Evolutionary conservation across 257 asterid genomes (phyloP).

Genomic region (Cordia subcordata): DNA sequence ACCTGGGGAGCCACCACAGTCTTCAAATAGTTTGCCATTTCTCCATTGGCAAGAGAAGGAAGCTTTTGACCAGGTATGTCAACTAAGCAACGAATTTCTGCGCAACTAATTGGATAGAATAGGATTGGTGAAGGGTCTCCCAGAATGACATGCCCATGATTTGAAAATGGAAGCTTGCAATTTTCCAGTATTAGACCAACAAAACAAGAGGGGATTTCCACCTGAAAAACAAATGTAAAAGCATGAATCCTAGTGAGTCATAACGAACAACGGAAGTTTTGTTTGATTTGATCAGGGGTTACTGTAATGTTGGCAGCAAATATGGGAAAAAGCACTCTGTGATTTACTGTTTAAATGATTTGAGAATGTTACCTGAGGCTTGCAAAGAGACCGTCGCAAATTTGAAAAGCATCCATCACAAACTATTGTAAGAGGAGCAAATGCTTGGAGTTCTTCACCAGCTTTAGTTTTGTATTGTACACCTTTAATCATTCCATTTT

Average conservation of each 20-base stretch:
- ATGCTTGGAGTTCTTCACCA: constrained; percentile 30
- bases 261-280: not conserved
- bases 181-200: constrained; percentile 46
- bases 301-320: not conserved
- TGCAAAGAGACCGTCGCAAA: constrained; percentile 47
- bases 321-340: not conserved
- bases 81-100: constrained; percentile 47
- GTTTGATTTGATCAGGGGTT: not conserved
- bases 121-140: constrained; percentile 52
- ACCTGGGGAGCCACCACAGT: constrained; percentile 51
- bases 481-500: constrained; percentile 42
- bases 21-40: constrained; percentile 47
- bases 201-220: constrained; percentile 46
- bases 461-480: constrained; percentile 39
- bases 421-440: constrained; percentile 46
- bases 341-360: constrained; percentile 2
- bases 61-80: constrained; percentile 53
- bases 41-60: constrained; percentile 51
- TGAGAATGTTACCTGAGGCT: constrained; percentile 31
- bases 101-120: constrained; percentile 47
- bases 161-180: constrained; percentile 42
- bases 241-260: not conserved
- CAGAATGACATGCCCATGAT: constrained; percentile 49
- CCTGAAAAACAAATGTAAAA: constrained; percentile 20
- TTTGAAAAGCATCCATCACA: constrained; percentile 62